Evolutionary conservation across 2,329 filamentous ascomycete genomes (phyloP), one percentile per base, ranked within the genome.

Genomic region (Hymenotorrendiella dingleyae): DNA sequence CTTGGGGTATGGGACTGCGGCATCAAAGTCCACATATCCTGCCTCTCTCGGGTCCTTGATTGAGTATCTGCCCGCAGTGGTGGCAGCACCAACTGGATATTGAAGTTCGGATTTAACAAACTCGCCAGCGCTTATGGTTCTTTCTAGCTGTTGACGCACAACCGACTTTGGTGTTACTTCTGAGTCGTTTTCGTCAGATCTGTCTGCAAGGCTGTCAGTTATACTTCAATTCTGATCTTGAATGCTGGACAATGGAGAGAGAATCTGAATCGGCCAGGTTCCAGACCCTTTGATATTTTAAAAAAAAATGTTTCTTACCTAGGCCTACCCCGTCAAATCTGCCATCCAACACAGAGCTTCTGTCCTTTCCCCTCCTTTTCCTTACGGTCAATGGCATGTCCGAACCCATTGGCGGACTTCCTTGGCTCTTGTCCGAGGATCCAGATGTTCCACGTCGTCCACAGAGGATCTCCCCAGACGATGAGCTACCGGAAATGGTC

Each of bases 321-420:
- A n/a, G n/a, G n/a, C n/a, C n/a, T n/a, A n/a, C n/a, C 7, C 43
- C 36, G 8, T 55, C 48, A 17, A 54, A 47, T 14, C 48, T 52
- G 14, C 32, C 43, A 43, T 44, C 38, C 12, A 53, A 22, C 20
- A 57, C 38, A 32, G 48, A 56, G 19, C 39, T 42, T 20, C 53
- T 48, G 3, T 39, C 47, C 6, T 47, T 46, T n/a, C n/a, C n/a
- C 12, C 58, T 48, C 29, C 47, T 49, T 37, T 59, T 61, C 12
- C 38, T 48, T n/a, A 58, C 49, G n/a, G 55, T 61, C 33, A 62
- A 52, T 17, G 56, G 54, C 48, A 55, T 48, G 41, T 60, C 48
- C 8, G 42, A 30, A 22, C 40, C 47, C 35, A 49, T 35, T 20
- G 58, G 53, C 29, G 59, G 54, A 35, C 54, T 60, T 32, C 59